Conservation (phyloP, 73 alveolate genomes). For the Tetrahymena elliotti region DNA sequence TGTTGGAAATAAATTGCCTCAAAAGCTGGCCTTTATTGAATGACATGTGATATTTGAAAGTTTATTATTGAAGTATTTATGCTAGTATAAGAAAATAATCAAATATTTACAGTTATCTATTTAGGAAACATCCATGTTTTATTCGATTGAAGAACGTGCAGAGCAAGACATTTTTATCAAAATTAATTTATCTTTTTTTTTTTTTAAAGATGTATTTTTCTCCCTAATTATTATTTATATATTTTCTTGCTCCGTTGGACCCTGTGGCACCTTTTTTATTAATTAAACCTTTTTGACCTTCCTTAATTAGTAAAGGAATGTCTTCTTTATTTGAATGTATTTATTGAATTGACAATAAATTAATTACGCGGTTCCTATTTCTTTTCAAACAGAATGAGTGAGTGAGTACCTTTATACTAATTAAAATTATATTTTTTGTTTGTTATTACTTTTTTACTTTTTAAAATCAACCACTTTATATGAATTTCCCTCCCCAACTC, state of each 20-base stretch:
- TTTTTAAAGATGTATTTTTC: background rate
- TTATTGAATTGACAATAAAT: background rate
- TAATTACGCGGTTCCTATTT: background rate
- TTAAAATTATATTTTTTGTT: background rate
- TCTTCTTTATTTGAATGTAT: background rate
- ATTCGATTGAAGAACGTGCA: background rate
- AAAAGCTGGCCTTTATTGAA: background rate
- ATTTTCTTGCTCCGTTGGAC: conserved; percentile 1
- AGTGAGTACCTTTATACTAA: background rate
- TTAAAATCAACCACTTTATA: background rate
- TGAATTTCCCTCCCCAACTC: background rate
- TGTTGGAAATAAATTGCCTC: background rate
- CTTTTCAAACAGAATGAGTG: background rate
- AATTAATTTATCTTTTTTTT: background rate
- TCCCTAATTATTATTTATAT: background rate
- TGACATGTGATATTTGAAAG: background rate
- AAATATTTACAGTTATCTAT: background rate
- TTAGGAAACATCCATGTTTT: background rate
- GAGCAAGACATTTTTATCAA: background rate
- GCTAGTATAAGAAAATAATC: background rate
- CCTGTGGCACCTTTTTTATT: background rate
- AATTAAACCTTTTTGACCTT: background rate
- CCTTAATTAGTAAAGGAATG: background rate
- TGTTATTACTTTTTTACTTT: background rate
- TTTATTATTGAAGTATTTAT: background rate